Evolutionary conservation across 2,329 filamentous ascomycete genomes (phyloP), one percentile per base, ranked within the genome.

Genomic region (Penicillium corylophilum): DNA sequence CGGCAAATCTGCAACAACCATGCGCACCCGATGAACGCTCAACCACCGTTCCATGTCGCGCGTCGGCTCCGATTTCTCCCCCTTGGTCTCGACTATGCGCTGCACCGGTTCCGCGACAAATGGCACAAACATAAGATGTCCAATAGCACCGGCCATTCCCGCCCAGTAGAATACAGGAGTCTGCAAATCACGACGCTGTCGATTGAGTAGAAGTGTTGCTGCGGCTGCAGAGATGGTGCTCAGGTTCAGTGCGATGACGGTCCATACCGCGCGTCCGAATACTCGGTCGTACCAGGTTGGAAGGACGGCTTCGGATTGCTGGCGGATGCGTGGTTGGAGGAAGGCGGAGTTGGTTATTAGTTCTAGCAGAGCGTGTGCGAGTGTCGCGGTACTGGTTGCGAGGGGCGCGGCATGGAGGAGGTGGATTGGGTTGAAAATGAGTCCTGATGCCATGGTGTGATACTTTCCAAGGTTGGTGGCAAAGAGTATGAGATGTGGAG

Each of bases 31-130:
- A 41, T 57, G 55, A 24, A 57, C 46, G 23, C 43, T 35, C 44
- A 57, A 16, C 55, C 55, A 57, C 13, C 18, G 24, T 13, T 53
- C 51, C 57, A 62, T 56, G 15, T 61, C 22, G 9, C 18, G 29
- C 12, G 29, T 31, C 29, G 29, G 12, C 29, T 31, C 15, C 5
- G 29, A 10, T 12, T 31, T 31, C 13, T 15, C 12, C 29, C 15
- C 29, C 12, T 15, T 31, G 12, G 29, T 6, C 29, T 31, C 29
- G 4, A 31, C 29, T 2, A 31, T 31, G 15, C 29, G 29, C 29
- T 31, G 29, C 29, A 31, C 29, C 6, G 29, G 29, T 4, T 13
- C 29, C 29, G 29, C 29, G 4, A 31, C 29, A n/a, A 31, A 31
- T n/a, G 29, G 29, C 2, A 31, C 29, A 12, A 31, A 31, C 29